Conservation (phyloP, 192 early-diverging fungal species). For the Backusella tuberculispora region DNA sequence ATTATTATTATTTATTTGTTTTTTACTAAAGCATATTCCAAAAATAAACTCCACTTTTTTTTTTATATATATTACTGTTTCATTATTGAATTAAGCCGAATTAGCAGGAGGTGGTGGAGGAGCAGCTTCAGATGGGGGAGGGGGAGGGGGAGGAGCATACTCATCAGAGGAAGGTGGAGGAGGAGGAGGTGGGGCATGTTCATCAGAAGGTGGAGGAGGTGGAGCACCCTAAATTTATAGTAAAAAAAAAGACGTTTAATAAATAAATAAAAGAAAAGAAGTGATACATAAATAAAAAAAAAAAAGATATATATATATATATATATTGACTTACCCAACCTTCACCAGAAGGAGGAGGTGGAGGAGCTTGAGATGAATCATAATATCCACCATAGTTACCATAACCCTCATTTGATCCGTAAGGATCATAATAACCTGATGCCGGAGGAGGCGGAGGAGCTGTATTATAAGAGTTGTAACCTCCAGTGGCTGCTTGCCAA, state of each 20-base stretch:
- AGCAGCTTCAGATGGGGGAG: conserved; percentile 39
- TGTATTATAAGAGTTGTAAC: background rate
- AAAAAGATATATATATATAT: background rate
- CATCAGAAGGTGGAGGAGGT: conserved; percentile 7
- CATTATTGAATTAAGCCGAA: background rate
- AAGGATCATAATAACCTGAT: conserved; percentile 17
- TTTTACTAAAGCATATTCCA: background rate
- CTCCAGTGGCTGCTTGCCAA: conserved; percentile 27
- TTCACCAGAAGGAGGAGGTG: conserved; percentile 26
- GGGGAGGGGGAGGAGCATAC: conserved; percentile 41
- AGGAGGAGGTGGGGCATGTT: conserved; percentile 32
- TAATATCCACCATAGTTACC: conserved; percentile 29
- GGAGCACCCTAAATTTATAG: background rate
- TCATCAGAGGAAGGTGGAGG: conserved; percentile 42
- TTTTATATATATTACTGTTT: background rate
- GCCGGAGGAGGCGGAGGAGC: background rate
- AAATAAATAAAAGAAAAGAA: background rate
- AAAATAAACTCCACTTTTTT: background rate
- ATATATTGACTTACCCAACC: conserved; percentile 10
- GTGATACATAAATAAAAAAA: background rate
- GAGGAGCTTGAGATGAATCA: conserved; percentile 35
- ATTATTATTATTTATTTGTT: background rate
- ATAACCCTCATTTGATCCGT: background rate
- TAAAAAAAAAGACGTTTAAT: background rate
- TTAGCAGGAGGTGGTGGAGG: conserved; percentile 47